Evolutionary conservation across 768 basidiomycete genomes (phyloP), one percentile per base, ranked within the genome.

Genomic region (Boletus vermiculosoides): DNA sequence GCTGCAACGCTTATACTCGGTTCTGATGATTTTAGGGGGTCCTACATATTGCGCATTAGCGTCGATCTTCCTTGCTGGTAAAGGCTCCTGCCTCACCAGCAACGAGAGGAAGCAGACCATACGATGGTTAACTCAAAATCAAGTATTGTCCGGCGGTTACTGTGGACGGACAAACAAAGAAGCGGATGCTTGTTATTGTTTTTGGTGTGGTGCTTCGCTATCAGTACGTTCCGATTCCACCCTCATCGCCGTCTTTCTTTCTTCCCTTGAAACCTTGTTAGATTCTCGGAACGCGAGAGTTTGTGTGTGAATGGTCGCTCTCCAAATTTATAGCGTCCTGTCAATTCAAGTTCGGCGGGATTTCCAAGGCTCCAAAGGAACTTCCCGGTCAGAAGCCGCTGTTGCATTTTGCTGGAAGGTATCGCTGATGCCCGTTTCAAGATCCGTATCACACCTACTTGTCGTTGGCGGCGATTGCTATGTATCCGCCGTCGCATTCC

Each of bases 401-500:
- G 13, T 36, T 18, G 39, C 9, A 15, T 28, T 47, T 8, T 40
- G 42, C 40, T 30, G 6, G 18, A 37, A 41, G 20, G 37, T 5
- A 13, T 44, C 9, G 25, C 54, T 71, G 51, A 66, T 60, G 15
- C 42, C n/a, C 30, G 42, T 57, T 58, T 33, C 23, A 65, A 89
- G 96, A 99, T 75, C 94, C 96, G 0, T 96, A 93, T 66, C 96
- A 99, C 65, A 97, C 95, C 0, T 98, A 98, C 70, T 77, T 98
- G 31, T 85, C 92, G 2, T 74, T 97, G 36, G 94, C 96, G 0
- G 87, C 91, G 0, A 65, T 95, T 20, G 78, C 92, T 2, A 79
- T 95, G 66, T 83, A 81, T 70, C 76, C 83, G 33, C 80, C 81
- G n/a, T 62, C 36, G 66, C 37, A 59, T 46, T 36, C 66, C 5